A percentile compares a stretch with the other conserved stretches of the same genome.
Conservation (phyloP, 164 flowering plant species). For the Umbellularia californica region DNA sequence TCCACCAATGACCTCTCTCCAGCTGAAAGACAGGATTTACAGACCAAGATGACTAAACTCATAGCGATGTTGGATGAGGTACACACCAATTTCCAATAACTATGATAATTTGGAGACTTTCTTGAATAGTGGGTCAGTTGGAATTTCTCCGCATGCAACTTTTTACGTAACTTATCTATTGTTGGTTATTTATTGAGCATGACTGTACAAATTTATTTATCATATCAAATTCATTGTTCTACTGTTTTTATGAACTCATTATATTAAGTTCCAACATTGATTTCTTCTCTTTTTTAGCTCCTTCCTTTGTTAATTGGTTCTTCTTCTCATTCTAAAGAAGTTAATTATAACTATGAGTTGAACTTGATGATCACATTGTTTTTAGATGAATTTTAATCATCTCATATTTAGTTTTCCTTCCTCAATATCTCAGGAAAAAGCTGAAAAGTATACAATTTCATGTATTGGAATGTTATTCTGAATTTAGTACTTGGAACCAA, state of each 20-base stretch:
- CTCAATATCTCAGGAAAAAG: no score
- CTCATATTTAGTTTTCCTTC: no score
- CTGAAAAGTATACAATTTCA: no score
- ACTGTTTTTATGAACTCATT: not conserved
- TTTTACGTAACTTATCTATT: not conserved
- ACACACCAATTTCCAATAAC: constrained; percentile 9
- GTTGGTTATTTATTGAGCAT: not conserved
- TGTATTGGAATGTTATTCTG: no score
- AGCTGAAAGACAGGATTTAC: constrained; percentile 64
- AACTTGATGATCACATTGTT: no score
- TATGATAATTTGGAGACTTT: not conserved
- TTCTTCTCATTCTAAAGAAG: no score
- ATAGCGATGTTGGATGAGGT: constrained; percentile 85
- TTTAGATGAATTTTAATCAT: no score
- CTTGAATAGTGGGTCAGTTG: not conserved
- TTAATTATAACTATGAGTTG: no score
- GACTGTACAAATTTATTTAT: no score
- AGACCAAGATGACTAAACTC: constrained; percentile 66
- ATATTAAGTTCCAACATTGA: not conserved
- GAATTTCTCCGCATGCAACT: not conserved
- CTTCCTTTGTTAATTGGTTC: not conserved
- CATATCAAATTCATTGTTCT: no score
- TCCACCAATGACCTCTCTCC: constrained; percentile 48
- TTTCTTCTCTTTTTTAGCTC: not conserved
- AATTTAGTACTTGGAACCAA: no score